These are phyloP conservation scores for Bassia scoparia DNA, from an alignment of 148 eudicot genomes.

Conservation along the genomic window DNA sequence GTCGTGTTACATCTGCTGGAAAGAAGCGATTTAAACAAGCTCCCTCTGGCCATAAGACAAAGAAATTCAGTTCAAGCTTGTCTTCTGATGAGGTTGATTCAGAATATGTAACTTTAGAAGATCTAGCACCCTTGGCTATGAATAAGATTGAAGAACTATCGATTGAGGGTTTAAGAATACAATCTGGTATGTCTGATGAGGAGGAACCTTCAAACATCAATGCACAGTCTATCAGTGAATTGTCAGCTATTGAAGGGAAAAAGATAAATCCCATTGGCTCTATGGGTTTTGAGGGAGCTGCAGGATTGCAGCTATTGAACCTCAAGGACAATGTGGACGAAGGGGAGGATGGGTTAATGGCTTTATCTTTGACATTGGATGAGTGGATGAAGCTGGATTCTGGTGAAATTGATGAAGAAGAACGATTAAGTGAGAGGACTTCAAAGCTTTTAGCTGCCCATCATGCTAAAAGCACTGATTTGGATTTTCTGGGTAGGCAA, in stretches of 20 bases:
- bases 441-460: conserved; percentile 51
- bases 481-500: conserved; percentile 22
- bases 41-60: conserved; percentile 34
- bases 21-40: conserved; percentile 33
- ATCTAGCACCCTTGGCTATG: conserved; percentile 92
- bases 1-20: conserved; percentile 28
- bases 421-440: conserved; percentile 39
- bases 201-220: conserved; percentile 69
- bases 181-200: conserved; percentile 84
- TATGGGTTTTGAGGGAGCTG: conserved; percentile 80
- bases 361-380: conserved; percentile 47
- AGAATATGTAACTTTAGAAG: conserved; percentile 80
- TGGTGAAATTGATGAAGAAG: conserved; percentile 45
- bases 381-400: conserved; percentile 62
- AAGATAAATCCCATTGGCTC: conserved; percentile 35
- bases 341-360: conserved; percentile 50
- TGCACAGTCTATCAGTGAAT: conserved; percentile 50
- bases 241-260: conserved; percentile 61
- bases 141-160: conserved; percentile 94
- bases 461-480: conserved; percentile 35
- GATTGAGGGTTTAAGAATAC: conserved; percentile 86
- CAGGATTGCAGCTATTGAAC: conserved; percentile 77
- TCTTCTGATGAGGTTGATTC: conserved; percentile 35
- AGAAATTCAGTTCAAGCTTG: conserved; percentile 36
- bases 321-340: conserved; percentile 43